Evolutionary conservation across 306 rosid genomes (phyloP).

Genomic region (Castanea crenata): DNA sequence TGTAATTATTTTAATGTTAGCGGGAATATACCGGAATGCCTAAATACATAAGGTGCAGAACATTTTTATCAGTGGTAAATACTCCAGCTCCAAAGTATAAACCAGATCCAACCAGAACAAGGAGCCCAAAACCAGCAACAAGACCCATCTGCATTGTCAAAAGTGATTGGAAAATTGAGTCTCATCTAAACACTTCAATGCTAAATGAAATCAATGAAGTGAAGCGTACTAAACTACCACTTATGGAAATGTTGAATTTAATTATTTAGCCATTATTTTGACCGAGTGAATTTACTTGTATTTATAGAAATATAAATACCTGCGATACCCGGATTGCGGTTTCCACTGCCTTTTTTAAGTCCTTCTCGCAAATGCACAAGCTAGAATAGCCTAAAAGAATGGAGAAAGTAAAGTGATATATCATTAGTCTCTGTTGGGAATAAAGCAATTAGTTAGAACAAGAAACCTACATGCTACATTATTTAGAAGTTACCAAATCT

Average conservation of each 20-base stretch:
- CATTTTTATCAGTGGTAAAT: constrained; percentile 55
- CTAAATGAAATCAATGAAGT: neutral
- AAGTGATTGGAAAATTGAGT: neutral
- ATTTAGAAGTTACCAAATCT: too few species aligned
- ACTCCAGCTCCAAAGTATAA: constrained; percentile 78
- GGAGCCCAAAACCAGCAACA: constrained; percentile 70
- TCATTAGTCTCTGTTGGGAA: too few species aligned
- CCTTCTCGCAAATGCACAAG: constrained; percentile 85
- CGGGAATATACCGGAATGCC: constrained; percentile 64
- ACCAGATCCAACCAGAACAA: constrained; percentile 68
- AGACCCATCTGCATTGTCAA: constrained; percentile 56
- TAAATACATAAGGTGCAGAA: constrained; percentile 65
- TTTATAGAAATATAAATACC: constrained; percentile 22
- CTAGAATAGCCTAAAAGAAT: constrained; percentile 70
- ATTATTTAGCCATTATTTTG: too few species aligned
- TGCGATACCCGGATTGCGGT: constrained; percentile 59
- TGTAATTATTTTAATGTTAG: neutral
- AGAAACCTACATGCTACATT: too few species aligned
- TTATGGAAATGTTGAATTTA: too few species aligned
- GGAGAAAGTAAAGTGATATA: neutral
- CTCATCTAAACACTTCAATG: neutral
- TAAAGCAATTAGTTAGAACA: too few species aligned
- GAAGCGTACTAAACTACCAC: neutral
- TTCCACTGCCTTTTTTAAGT: constrained; percentile 53
- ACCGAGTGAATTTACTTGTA: neutral